These are phyloP conservation scores for Boletus subcaerulescens DNA, from an alignment of 768 basidiomycete genomes.

Conservation along the genomic window DNA sequence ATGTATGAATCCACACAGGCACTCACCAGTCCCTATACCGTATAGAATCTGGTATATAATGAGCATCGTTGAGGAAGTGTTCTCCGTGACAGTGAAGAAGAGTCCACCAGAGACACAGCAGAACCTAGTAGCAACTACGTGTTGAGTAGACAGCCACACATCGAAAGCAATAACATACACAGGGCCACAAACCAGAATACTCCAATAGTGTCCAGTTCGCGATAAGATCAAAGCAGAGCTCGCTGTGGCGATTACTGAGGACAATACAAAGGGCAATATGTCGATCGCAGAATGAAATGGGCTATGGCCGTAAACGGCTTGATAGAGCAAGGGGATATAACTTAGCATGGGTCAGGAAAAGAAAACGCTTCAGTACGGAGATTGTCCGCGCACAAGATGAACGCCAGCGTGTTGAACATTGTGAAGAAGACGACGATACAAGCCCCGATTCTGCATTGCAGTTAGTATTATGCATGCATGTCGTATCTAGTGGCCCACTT, in stretches of 20 bases:
- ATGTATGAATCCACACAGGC: too few relatives aligned
- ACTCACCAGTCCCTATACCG: slow-evolving; percentile 13
- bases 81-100: slow-evolving; percentile 7
- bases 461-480: not conserved
- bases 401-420: slow-evolving; percentile 10
- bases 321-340: slow-evolving; percentile 20
- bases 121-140: slow-evolving; percentile 1
- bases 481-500: not conserved
- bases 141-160: not conserved
- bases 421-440: slow-evolving; percentile 12
- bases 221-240: slow-evolving; percentile 7
- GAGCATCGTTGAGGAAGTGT: slow-evolving; percentile 4
- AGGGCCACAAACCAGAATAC: slow-evolving; percentile 11
- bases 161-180: slow-evolving; percentile 1
- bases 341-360: not conserved
- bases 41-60: slow-evolving; percentile 12
- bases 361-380: not conserved
- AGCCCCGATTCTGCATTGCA: slow-evolving; percentile 1
- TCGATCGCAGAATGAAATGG: slow-evolving; percentile 20
- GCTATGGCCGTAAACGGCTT: slow-evolving; percentile 18
- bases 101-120: slow-evolving; percentile 13
- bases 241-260: slow-evolving; percentile 7
- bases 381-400: slow-evolving; percentile 2
- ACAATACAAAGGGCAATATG: slow-evolving; percentile 20
- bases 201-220: slow-evolving; percentile 14